phyloP scores from a whole-genome alignment of 2,329 filamentous ascomycete species.

The Rhynchosporium secalis region DNA sequence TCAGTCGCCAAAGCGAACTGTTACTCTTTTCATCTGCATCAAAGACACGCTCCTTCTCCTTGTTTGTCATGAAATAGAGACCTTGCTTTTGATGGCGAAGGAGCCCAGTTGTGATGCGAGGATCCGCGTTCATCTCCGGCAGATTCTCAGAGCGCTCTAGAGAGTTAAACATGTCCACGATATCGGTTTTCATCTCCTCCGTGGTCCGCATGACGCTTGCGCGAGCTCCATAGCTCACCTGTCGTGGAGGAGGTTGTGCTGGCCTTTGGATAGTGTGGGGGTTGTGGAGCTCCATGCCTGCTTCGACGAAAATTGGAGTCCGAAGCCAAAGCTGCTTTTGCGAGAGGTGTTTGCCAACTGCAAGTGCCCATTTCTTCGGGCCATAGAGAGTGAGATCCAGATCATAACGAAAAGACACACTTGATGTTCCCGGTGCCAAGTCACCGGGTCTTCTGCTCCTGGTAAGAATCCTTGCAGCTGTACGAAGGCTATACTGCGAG shows the following conservation, averaged over 20 bases:
- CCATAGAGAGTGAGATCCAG: conserved; percentile 80
- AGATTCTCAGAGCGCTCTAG: conserved; percentile 75
- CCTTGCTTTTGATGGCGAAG: conserved; percentile 89
- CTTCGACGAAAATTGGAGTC: conserved; percentile 64
- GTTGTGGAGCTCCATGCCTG: conserved; percentile 71
- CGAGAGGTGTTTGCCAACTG: conserved; percentile 67
- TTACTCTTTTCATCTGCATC: conserved; percentile 60
- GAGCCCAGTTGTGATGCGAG: conserved; percentile 63
- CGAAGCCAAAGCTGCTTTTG: conserved; percentile 67
- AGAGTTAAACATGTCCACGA: conserved; percentile 84
- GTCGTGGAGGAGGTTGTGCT: conserved; percentile 31
- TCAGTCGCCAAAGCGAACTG: conserved; percentile 76
- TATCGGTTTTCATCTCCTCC: conserved; percentile 84
- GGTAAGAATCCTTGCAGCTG: conserved; percentile 68
- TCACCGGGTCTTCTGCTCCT: conserved; percentile 66
- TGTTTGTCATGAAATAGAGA: conserved; percentile 78
- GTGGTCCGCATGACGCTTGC: conserved; percentile 58
- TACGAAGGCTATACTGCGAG: conserved; percentile 63
- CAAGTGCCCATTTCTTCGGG: conserved; percentile 61
- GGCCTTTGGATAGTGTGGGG: conserved; percentile 56
- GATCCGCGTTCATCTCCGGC: conserved; percentile 67
- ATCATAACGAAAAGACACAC: conserved; percentile 58
- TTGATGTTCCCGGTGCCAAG: conserved; percentile 53
- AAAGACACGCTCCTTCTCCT: conserved; percentile 67
- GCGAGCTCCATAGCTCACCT: conserved; percentile 42